Evolutionary conservation across 495 filamentous ascomycete species (phyloP).

Genomic region (Neurospora intermedia): DNA sequence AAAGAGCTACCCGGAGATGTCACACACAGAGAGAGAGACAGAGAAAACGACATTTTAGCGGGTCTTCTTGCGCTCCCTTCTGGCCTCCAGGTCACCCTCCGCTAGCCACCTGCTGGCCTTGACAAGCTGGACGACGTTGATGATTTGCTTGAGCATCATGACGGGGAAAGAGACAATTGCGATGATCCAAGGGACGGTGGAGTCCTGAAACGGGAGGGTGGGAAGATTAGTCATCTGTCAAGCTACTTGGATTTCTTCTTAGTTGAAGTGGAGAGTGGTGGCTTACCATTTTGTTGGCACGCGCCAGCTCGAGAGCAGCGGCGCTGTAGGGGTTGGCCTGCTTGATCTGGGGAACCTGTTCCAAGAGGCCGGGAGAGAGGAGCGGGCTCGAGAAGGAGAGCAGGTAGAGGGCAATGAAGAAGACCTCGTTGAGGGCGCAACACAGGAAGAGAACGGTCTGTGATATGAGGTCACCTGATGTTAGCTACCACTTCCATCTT

Average conservation of each 20-base stretch:
- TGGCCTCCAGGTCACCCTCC: slow-evolving; percentile 62
- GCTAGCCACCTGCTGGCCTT: slow-evolving; percentile 89
- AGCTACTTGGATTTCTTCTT: not conserved
- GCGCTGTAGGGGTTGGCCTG: slow-evolving; percentile 75
- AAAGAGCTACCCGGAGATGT: not conserved
- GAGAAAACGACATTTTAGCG: not conserved
- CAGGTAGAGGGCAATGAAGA: slow-evolving; percentile 96
- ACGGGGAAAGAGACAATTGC: slow-evolving; percentile 71
- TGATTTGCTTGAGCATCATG: slow-evolving; percentile 83
- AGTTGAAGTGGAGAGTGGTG: slow-evolving; percentile 9
- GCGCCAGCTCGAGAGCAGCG: slow-evolving; percentile 79
- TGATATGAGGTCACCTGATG: not conserved
- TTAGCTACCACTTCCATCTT: slow-evolving; percentile 7
- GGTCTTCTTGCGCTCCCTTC: slow-evolving; percentile 35
- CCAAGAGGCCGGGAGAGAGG: slow-evolving; percentile 72
- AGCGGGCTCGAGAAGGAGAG: slow-evolving; percentile 87
- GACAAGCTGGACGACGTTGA: slow-evolving; percentile 89
- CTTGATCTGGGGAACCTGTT: slow-evolving; percentile 39
- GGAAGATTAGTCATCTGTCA: not conserved
- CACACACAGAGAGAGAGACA: not conserved
- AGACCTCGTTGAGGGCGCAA: slow-evolving; percentile 85
- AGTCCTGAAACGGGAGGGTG: slow-evolving; percentile 13
- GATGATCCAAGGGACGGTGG: slow-evolving; percentile 72
- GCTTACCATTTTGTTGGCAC: slow-evolving; percentile 88
- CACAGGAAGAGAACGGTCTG: slow-evolving; percentile 86